These are phyloP conservation scores for Wickerhamiella domercqiae DNA, from an alignment of 805 yeast species.

Conservation along the genomic window DNA sequence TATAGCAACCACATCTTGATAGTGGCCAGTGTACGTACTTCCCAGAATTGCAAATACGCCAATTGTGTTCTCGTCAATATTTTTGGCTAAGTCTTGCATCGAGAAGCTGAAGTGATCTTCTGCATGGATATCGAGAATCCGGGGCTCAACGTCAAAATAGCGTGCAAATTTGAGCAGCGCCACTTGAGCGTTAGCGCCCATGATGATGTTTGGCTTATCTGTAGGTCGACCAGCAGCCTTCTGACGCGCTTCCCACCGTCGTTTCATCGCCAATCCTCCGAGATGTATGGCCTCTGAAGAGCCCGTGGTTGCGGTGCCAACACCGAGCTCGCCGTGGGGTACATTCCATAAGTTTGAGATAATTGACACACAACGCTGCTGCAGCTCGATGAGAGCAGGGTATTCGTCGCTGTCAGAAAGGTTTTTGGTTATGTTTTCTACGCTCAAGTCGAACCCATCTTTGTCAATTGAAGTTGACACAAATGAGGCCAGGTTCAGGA, in stretches of 20 bases:
- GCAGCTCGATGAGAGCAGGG: conserved; percentile 67
- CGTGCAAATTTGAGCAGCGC: conserved; percentile 89
- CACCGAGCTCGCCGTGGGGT: conserved; percentile 33
- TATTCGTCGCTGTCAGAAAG: conserved; percentile 89
- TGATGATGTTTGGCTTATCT: conserved; percentile 64
- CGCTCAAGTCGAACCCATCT: conserved; percentile 37
- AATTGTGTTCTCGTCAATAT: conserved; percentile 80
- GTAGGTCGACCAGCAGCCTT: conserved; percentile 42
- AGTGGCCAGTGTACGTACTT: conserved; percentile 86
- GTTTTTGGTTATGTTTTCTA: conserved; percentile 68
- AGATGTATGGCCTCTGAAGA: conserved; percentile 88
- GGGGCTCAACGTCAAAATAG: conserved; percentile 79
- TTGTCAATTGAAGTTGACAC: conserved; percentile 60
- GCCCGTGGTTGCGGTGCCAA: conserved; percentile 89
- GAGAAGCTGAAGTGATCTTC: conserved; percentile 53
- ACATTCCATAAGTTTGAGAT: conserved; percentile 73
- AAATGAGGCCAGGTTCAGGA: conserved; percentile 73
- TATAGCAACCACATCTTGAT: conserved; percentile 57
- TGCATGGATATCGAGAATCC: conserved; percentile 52
- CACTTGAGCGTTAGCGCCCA: conserved; percentile 90
- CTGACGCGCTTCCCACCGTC: conserved; percentile 64
- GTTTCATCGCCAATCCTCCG: conserved; percentile 87
- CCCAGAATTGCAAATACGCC: conserved; percentile 83
- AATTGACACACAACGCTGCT: conserved; percentile 69
- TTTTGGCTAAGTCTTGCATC: conserved; percentile 38